phyloP scores from a whole-genome alignment of 192 early-diverging fungal species.

The Rhizoclosmatium sp. region DNA sequence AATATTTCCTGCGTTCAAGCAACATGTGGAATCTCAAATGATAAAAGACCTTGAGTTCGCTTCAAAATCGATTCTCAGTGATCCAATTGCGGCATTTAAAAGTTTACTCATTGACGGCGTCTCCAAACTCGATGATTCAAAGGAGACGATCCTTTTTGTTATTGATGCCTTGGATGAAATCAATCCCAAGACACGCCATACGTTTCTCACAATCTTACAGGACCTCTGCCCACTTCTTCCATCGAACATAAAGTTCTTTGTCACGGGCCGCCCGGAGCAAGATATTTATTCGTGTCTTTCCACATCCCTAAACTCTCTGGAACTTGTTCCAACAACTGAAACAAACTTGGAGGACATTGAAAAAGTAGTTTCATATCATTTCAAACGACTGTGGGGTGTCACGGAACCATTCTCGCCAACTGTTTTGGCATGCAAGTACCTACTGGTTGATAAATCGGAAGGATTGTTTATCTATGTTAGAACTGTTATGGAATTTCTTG shows the following conservation, averaged over 20 bases:
- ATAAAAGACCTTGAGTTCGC: neutral
- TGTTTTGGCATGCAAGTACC: neutral
- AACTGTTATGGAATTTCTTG: constrained; percentile 3
- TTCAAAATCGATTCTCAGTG: neutral
- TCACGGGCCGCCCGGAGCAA: constrained; percentile 31
- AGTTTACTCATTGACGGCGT: neutral
- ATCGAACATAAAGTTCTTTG: constrained; percentile 18
- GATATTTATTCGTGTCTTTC: constrained; percentile 29
- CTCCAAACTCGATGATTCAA: too few relatives aligned
- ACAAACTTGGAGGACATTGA: constrained; percentile 20
- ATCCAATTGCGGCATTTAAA: neutral
- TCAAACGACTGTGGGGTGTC: neutral
- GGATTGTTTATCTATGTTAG: constrained; percentile 13
- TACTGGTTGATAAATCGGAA: constrained; percentile 30
- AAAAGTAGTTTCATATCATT: neutral
- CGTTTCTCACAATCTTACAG: constrained; percentile 12
- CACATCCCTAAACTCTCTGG: neutral
- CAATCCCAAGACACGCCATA: constrained; percentile 6
- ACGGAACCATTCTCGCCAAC: neutral
- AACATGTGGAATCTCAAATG: neutral
- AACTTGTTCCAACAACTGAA: constrained; percentile 16
- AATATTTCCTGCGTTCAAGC: neutral
- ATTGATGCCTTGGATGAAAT: constrained; percentile 41
- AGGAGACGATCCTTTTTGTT: constrained; percentile 27
- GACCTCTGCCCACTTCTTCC: constrained; percentile 19